These are phyloP conservation scores for Dalbergia cultrata DNA, from an alignment of 306 rosid species.

Conservation along the genomic window DNA sequence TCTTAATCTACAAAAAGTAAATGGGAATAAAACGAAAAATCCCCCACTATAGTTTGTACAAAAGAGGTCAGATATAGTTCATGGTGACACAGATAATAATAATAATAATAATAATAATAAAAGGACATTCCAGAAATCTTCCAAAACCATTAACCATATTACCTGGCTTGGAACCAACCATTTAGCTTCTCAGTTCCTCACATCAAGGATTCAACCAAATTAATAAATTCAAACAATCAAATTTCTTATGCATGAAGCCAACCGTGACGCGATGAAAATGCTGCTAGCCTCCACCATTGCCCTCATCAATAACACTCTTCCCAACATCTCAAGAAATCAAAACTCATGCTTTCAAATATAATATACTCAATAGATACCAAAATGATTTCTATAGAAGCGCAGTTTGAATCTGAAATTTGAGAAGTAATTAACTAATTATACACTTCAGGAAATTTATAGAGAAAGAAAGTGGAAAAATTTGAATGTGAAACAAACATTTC, in stretches of 20 bases:
- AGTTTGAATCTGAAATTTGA: constrained; percentile 69
- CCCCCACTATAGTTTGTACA: constrained; percentile 26
- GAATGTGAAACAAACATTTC: too few species aligned
- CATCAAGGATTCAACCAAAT: constrained; percentile 25
- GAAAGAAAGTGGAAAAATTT: too few species aligned
- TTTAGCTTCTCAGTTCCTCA: constrained; percentile 5
- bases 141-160: constrained; percentile 20
- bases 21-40: constrained; percentile 1
- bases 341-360: neutral
- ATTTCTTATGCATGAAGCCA: constrained; percentile 32
- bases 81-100: neutral
- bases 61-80: constrained; percentile 13
- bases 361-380: constrained; percentile 16
- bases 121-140: constrained; percentile 10
- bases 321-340: constrained; percentile 8
- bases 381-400: constrained; percentile 28
- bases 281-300: constrained; percentile 31
- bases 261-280: constrained; percentile 28
- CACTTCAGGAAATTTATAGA: too few species aligned
- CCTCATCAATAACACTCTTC: neutral
- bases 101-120: neutral
- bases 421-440: too few species aligned
- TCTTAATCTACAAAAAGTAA: constrained; percentile 9
- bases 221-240: constrained; percentile 38
- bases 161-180: constrained; percentile 35